These are phyloP conservation scores for Dactylellina cionopaga DNA, from an alignment of 2,329 filamentous ascomycete species.

Conservation along the genomic window DNA sequence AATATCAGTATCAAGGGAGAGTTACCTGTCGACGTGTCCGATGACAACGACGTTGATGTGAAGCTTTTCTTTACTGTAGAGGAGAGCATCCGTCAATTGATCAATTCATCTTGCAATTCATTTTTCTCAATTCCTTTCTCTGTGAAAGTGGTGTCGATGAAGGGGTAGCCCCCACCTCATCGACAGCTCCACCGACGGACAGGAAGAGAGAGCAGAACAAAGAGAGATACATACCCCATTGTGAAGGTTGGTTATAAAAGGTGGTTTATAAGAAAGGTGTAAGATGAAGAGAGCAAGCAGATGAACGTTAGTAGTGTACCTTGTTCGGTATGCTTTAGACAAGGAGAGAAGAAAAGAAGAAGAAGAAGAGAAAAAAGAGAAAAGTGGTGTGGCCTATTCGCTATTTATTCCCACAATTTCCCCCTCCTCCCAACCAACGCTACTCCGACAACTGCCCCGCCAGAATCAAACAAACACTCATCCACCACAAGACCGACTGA, in stretches of 20 bases:
- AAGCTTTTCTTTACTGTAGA: slow-evolving; percentile 85
- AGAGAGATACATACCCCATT: slow-evolving; percentile 60
- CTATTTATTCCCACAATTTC: slow-evolving; percentile 13
- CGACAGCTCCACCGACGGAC: slow-evolving; percentile 1
- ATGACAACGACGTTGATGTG: slow-evolving; percentile 95
- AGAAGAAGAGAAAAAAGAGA: slow-evolving; percentile 13
- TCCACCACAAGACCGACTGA: too few species aligned
- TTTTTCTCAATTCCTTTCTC: too few species aligned
- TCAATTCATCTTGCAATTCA: too few species aligned
- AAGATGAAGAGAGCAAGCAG: slow-evolving; percentile 41
- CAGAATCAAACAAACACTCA: not conserved
- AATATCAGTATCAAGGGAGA: not conserved
- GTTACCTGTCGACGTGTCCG: slow-evolving; percentile 62
- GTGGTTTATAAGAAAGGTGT: slow-evolving; percentile 12
- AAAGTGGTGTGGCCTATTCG: not conserved
- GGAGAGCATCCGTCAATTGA: too few species aligned
- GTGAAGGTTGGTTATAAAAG: slow-evolving; percentile 57
- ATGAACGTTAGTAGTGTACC: slow-evolving; percentile 51
- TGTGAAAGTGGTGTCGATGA: too few species aligned
- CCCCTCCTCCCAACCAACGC: not conserved
- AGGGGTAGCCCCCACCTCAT: not conserved
- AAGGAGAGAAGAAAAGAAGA: slow-evolving; percentile 37
- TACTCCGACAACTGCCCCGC: not conserved
- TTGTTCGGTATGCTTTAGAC: slow-evolving; percentile 54
- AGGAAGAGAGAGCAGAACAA: not conserved